phyloP scores from a whole-genome alignment of 768 basidiomycete species.

The Podaxis carcinomalis region DNA sequence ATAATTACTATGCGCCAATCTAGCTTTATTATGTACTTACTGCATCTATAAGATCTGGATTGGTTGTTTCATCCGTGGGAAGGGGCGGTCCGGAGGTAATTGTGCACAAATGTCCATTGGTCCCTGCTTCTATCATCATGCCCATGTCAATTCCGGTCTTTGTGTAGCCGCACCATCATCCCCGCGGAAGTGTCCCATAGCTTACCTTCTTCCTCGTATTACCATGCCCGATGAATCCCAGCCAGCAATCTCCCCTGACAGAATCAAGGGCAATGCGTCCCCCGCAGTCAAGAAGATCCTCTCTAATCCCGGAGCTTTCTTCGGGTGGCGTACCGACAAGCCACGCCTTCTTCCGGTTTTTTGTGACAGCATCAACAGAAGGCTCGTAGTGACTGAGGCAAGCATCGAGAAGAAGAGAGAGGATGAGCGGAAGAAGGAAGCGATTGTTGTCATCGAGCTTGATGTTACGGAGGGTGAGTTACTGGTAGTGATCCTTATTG shows the following conservation, averaged over 20 bases:
- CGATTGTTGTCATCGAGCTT: slow-evolving; percentile 37
- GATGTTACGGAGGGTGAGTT: slow-evolving; percentile 36
- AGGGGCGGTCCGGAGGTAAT: neutral
- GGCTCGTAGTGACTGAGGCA: slow-evolving; percentile 32
- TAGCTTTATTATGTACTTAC: too few species aligned
- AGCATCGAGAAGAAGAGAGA: slow-evolving; percentile 35
- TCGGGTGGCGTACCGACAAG: slow-evolving; percentile 9
- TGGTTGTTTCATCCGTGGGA: too few species aligned
- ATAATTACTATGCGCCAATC: neutral
- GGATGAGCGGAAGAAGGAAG: slow-evolving; percentile 37
- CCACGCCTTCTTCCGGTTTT: slow-evolving; percentile 14
- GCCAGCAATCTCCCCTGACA: neutral
- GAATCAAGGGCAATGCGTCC: slow-evolving; percentile 20
- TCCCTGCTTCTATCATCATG: neutral
- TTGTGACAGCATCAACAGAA: slow-evolving; percentile 18
- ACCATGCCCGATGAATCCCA: neutral
- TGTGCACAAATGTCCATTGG: neutral
- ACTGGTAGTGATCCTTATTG: neutral
- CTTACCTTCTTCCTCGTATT: neutral
- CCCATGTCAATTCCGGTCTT: neutral
- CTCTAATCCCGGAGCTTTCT: slow-evolving; percentile 18
- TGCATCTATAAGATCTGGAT: too few species aligned
- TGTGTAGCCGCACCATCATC: neutral
- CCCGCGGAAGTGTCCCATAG: too few species aligned
- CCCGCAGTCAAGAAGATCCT: slow-evolving; percentile 19